phyloP scores from a whole-genome alignment of 139 green algal genomes.

The Pleodorina starrii region DNA sequence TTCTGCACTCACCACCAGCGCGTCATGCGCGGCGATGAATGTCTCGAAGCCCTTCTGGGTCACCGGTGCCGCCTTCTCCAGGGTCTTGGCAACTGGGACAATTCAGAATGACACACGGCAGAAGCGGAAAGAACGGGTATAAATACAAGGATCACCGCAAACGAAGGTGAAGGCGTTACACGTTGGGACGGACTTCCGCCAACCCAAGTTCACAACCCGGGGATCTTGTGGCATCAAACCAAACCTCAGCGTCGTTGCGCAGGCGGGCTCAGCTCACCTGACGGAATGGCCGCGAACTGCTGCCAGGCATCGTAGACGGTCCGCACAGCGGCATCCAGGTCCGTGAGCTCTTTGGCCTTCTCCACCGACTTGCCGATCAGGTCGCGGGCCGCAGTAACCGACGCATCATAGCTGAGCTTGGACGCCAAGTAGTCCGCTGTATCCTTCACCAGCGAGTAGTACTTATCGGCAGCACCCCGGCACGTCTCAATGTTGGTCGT shows the following conservation, averaged over 20 bases:
- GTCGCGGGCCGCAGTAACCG: not conserved
- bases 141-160: no score
- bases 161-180: no score
- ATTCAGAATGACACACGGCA: no score
- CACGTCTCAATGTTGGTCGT: not conserved
- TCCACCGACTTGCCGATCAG: constrained; percentile 14
- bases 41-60: constrained; percentile 22
- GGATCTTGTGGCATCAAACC: no score
- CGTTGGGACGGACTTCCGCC: no score
- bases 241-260: no score
- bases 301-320: constrained; percentile 47
- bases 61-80: not conserved
- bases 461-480: constrained; percentile 24
- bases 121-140: no score
- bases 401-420: not conserved
- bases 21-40: constrained; percentile 28
- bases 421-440: not conserved
- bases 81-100: constrained; percentile 17
- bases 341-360: constrained; percentile 42
- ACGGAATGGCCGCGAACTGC: constrained; percentile 41
- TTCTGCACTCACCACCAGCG: constrained; percentile 18
- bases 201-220: no score
- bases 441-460: constrained; percentile 26
- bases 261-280: constrained; percentile 35
- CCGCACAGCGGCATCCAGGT: constrained; percentile 52